A percentile compares a stretch with the other conserved stretches of the same genome.
Evolutionary conservation across 2,329 filamentous ascomycete genomes (phyloP).

Genomic region (Calonectria pteridis): DNA sequence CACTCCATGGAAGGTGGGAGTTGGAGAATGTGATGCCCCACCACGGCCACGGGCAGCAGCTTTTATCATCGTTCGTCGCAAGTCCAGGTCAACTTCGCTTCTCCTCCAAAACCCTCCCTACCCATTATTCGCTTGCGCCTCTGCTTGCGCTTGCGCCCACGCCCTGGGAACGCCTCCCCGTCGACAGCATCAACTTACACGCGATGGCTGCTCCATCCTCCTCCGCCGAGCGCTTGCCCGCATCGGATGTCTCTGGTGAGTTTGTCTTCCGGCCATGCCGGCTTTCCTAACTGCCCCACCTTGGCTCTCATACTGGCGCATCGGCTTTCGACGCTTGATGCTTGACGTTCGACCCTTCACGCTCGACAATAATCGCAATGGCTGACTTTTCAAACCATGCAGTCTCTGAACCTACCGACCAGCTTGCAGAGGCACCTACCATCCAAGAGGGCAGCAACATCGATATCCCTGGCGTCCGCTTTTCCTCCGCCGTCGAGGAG

Average conservation of each 20-base stretch:
- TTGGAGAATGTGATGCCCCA: constrained; percentile 42
- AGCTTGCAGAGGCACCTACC: constrained; percentile 24
- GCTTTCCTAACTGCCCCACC: constrained; percentile 42
- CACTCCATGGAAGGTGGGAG: constrained; percentile 8
- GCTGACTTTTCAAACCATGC: constrained; percentile 30
- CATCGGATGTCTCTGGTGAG: constrained; percentile 41
- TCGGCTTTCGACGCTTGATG: constrained; percentile 23
- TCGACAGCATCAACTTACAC: constrained; percentile 27
- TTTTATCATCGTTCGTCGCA: constrained; percentile 46
- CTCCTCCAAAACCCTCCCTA: constrained; percentile 35
- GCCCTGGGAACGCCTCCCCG: constrained; percentile 24
- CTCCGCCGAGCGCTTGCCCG: constrained; percentile 33
- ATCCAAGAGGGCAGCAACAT: constrained; percentile 24
- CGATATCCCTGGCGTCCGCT: constrained; percentile 71
- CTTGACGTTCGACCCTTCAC: constrained; percentile 18
- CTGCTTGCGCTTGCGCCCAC: constrained; percentile 29
- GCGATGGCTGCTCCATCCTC: constrained; percentile 39
- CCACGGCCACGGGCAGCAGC: constrained; percentile 37
- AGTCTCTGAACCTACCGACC: constrained; percentile 28
- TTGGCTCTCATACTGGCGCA: constrained; percentile 31
- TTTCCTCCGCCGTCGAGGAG: constrained; percentile 78
- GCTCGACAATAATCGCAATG: constrained; percentile 33
- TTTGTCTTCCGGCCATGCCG: constrained; percentile 42
- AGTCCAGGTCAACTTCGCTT: constrained; percentile 39
- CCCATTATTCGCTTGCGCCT: constrained; percentile 25